Evolutionary conservation across 2,329 filamentous ascomycete species (phyloP).

Genomic region (Colletotrichum zoysiae): DNA sequence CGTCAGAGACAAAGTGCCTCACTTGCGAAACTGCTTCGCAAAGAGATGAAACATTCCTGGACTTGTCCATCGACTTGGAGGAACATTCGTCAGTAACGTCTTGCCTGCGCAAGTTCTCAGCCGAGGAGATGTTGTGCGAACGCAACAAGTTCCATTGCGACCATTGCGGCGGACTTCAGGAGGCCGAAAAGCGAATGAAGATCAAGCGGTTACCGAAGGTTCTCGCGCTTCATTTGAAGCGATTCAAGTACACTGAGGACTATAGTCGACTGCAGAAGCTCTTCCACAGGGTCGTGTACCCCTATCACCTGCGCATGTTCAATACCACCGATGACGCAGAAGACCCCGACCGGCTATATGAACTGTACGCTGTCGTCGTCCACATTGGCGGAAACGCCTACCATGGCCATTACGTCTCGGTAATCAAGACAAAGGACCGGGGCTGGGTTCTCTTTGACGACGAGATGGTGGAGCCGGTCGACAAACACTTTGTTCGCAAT

Average conservation of each 20-base stretch:
- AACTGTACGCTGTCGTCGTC: conserved; percentile 96
- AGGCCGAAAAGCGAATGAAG: conserved; percentile 99
- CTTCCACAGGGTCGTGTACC: conserved; percentile 96
- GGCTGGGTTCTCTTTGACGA: conserved; percentile 98
- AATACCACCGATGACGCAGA: conserved; percentile 97
- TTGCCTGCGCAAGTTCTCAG: conserved; percentile 94
- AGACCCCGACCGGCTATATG: conserved; percentile 93
- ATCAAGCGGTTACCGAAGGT: conserved; percentile 95
- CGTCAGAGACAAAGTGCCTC: conserved; percentile 95
- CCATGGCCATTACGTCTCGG: conserved; percentile 96
- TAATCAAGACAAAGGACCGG: conserved; percentile 96
- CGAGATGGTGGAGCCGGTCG: conserved; percentile 97
- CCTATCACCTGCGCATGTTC: conserved; percentile 95
- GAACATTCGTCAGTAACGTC: conserved; percentile 97
- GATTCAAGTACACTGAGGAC: conserved; percentile 99
- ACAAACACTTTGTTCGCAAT: conserved; percentile 94
- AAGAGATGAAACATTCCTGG: conserved; percentile 94
- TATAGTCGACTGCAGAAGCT: conserved; percentile 93
- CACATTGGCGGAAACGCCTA: conserved; percentile 98
- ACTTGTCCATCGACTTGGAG: conserved; percentile 94
- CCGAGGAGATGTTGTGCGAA: conserved; percentile 98
- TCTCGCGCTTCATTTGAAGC: conserved; percentile 91
- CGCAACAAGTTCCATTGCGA: conserved; percentile 99
- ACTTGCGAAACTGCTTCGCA: conserved; percentile 97
- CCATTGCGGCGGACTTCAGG: conserved; percentile 94